Percentiles rank a stretch among this genome's conserved stretches.
phyloP scores from a whole-genome alignment of 805 yeast genomes.

The Nakazawaea laoshanensis region DNA sequence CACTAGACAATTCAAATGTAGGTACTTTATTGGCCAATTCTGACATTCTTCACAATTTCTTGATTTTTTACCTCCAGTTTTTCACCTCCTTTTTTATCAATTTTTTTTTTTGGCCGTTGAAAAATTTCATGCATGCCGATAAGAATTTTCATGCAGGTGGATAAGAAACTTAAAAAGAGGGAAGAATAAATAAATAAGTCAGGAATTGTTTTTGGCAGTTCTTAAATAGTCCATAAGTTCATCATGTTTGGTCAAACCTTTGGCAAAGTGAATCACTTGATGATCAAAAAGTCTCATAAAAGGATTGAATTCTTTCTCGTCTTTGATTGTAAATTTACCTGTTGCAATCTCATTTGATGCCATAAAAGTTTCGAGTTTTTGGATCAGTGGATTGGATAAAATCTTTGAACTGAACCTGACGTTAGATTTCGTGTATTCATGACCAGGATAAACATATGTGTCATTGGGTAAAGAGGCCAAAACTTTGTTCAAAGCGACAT shows the following conservation, averaged over 20 bases:
- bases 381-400: conserved; percentile 43
- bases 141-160: no score
- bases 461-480: conserved; percentile 57
- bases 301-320: conserved; percentile 80
- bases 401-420: conserved; percentile 68
- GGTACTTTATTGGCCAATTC: conserved; percentile 1
- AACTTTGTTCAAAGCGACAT: conserved; percentile 47
- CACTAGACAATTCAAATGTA: conserved; percentile 19
- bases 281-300: conserved; percentile 76
- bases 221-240: conserved; percentile 70
- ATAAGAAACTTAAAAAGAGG: no score
- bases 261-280: conserved; percentile 40
- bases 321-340: conserved; percentile 76
- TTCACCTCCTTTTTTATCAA: no score
- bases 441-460: conserved; percentile 86
- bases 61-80: no score
- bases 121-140: no score
- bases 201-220: conserved; percentile 61
- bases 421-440: conserved; percentile 85
- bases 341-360: conserved; percentile 63
- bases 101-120: no score
- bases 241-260: conserved; percentile 40
- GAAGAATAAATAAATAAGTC: no score
- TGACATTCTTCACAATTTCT: conserved; percentile 1
- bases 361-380: conserved; percentile 42